phyloP scores from a whole-genome alignment of 1,284 basidiomycete species.

The Abortiporus biennis region DNA sequence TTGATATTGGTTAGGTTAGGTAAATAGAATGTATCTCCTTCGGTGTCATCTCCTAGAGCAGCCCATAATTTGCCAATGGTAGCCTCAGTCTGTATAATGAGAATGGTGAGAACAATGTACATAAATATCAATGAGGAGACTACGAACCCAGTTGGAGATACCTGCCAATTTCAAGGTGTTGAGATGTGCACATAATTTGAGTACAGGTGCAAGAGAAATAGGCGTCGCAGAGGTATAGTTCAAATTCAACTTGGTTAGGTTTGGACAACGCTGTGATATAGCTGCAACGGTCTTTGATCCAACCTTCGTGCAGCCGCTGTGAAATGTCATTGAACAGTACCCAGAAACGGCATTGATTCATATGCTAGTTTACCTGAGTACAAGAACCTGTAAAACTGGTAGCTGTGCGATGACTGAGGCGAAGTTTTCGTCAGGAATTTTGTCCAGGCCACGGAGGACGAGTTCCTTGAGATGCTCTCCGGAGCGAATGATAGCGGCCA shows the following conservation, averaged over 20 bases:
- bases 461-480: conserved; percentile 39
- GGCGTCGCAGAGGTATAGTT: conserved; percentile 56
- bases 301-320: conserved; percentile 55
- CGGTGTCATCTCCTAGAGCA: conserved; percentile 17
- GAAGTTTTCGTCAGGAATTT: conserved; percentile 46
- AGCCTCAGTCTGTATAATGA: conserved; percentile 51
- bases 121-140: background rate
- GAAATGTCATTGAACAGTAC: background rate
- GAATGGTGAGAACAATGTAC: conserved; percentile 4
- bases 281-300: conserved; percentile 41
- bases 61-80: conserved; percentile 41
- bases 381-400: conserved; percentile 37
- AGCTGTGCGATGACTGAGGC: conserved; percentile 41
- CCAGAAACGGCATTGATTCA: background rate
- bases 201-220: conserved; percentile 36
- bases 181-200: conserved; percentile 36
- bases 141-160: conserved; percentile 50
- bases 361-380: conserved; percentile 40
- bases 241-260: conserved; percentile 46
- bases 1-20: conserved; percentile 46
- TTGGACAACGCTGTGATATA: conserved; percentile 34
- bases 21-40: conserved; percentile 25
- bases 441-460: conserved; percentile 43
- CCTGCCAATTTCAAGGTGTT: conserved; percentile 60
- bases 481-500: conserved; percentile 37